Conservation (phyloP, 2,329 filamentous ascomycete species). For the Lizonia empirigonia region DNA sequence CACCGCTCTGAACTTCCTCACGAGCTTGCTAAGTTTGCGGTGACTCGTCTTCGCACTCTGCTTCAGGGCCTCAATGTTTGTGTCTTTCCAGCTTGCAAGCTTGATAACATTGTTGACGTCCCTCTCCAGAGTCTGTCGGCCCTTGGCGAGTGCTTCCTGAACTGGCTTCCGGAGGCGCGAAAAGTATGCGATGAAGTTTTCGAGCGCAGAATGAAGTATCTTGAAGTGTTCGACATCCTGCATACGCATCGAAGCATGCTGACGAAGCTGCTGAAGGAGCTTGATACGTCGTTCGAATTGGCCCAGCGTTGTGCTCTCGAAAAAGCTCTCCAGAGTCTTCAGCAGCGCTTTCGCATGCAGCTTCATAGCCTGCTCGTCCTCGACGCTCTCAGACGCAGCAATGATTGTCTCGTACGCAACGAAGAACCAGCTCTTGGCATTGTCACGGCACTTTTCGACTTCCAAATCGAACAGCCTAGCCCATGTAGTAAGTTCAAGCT, state of each 20-base stretch:
- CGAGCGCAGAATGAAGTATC: constrained; percentile 66
- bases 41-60: constrained; percentile 92
- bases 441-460: constrained; percentile 72
- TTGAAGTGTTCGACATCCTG: constrained; percentile 58
- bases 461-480: constrained; percentile 86
- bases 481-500: constrained; percentile 92
- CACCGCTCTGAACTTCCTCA: constrained; percentile 84
- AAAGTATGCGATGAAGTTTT: constrained; percentile 80
- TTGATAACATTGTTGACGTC: constrained; percentile 92
- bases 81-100: constrained; percentile 96
- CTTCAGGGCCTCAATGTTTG: constrained; percentile 85
- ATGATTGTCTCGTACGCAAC: constrained; percentile 91
- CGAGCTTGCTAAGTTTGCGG: constrained; percentile 86
- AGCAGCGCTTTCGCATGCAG: constrained; percentile 72
- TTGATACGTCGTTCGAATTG: constrained; percentile 76
- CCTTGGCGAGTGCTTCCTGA: constrained; percentile 67
- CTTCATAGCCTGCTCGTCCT: constrained; percentile 62
- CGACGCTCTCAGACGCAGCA: constrained; percentile 71
- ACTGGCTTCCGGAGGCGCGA: constrained; percentile 71
- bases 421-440: constrained; percentile 94
- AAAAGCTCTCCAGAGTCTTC: constrained; percentile 78
- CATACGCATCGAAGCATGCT: constrained; percentile 68
- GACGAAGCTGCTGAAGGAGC: constrained; percentile 66
- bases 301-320: constrained; percentile 77
- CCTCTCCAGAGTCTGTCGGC: constrained; percentile 80